A percentile compares a stretch with the other conserved stretches of the same genome.
Evolutionary conservation across 768 basidiomycete species (phyloP).

Genomic region (Termitomyces sp.): DNA sequence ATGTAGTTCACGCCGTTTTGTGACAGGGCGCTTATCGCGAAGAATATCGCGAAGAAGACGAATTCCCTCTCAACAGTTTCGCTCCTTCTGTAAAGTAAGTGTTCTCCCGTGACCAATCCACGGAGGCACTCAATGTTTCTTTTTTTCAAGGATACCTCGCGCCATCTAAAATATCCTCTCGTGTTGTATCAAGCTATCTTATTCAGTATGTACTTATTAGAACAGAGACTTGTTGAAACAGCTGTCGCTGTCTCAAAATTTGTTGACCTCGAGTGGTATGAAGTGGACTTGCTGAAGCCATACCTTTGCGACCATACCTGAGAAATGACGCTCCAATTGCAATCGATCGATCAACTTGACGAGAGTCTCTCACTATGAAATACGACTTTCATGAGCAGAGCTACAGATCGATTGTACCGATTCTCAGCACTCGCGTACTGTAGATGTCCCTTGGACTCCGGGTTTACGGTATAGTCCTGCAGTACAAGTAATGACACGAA

Average conservation of each 20-base stretch:
- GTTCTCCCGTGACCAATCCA: neutral
- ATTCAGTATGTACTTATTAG: slow-evolving; percentile 9
- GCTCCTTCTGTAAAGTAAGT: slow-evolving; percentile 19
- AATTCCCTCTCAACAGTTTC: slow-evolving; percentile 24
- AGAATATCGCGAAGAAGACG: slow-evolving; percentile 12
- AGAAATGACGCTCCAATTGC: too few species aligned
- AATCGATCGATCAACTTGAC: too few species aligned
- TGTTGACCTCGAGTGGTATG: neutral
- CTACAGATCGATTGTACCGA: too few species aligned
- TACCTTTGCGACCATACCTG: too few species aligned
- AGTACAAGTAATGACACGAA: too few species aligned
- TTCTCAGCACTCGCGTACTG: too few species aligned
- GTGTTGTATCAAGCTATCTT: slow-evolving; percentile 8
- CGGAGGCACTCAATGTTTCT: neutral
- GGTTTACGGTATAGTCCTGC: too few species aligned
- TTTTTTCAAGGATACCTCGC: neutral
- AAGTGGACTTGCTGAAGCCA: neutral
- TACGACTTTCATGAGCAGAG: too few species aligned
- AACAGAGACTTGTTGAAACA: neutral
- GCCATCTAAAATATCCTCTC: neutral
- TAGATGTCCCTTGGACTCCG: too few species aligned
- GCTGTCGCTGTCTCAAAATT: neutral
- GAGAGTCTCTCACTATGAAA: too few species aligned
- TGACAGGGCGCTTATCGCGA: slow-evolving; percentile 12
- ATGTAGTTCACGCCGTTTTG: neutral